phyloP scores from a whole-genome alignment of 192 early-diverging fungal genomes.

The Gamsiella multidivaricata region DNA sequence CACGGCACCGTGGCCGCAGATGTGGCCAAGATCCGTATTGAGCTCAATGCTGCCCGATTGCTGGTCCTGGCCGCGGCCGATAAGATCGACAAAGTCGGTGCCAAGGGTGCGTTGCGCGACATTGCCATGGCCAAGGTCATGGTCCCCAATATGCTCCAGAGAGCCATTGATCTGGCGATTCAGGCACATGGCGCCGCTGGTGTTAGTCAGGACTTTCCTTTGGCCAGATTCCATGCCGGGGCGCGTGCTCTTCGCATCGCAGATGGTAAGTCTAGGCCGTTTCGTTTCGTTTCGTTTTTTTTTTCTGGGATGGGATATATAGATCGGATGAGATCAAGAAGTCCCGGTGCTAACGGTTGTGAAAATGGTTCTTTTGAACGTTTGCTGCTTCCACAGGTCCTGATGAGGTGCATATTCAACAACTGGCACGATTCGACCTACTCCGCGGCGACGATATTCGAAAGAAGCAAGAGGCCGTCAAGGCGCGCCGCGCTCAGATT shows the following conservation, averaged over 20 bases:
- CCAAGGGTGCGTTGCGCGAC: conserved; percentile 91
- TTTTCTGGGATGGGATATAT: neutral
- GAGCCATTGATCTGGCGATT: conserved; percentile 91
- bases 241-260: conserved; percentile 90
- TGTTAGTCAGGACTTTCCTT: conserved; percentile 83
- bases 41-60: conserved; percentile 91
- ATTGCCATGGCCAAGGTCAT: conserved; percentile 98
- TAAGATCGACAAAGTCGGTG: conserved; percentile 87
- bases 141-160: conserved; percentile 81
- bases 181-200: conserved; percentile 96
- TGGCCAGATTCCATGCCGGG: conserved; percentile 85
- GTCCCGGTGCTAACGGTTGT: too few relatives aligned
- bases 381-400: too few relatives aligned
- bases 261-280: conserved; percentile 66
- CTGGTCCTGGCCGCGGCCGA: conserved; percentile 94
- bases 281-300: neutral
- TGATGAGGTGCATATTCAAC: conserved; percentile 90
- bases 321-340: too few relatives aligned
- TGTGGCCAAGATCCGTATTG: conserved; percentile 88
- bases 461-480: conserved; percentile 30
- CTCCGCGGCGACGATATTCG: conserved; percentile 59
- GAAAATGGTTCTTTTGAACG: too few relatives aligned
- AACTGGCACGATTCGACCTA: conserved; percentile 85
- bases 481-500: conserved; percentile 29
- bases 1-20: conserved; percentile 86